Evolutionary conservation across 2,329 filamentous ascomycete species (phyloP), one percentile per base, ranked within the genome.

Genomic region (Penicillium olsonii): DNA sequence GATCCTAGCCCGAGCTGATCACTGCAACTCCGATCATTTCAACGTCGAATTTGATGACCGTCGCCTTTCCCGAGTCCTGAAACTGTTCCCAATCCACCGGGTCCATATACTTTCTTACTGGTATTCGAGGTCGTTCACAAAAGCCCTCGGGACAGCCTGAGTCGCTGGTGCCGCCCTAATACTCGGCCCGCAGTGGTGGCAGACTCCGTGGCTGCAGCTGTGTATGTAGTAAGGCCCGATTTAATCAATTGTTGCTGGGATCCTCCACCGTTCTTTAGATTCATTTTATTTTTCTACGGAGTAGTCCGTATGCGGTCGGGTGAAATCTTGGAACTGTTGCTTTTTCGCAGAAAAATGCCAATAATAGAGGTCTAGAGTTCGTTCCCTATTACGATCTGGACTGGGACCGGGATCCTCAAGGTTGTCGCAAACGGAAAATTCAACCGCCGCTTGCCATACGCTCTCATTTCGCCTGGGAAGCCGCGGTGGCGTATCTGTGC

Each of bases 231-330:
- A 17, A 40, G 37, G 37, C 35, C 47, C 47, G 45, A 45, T 35
- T 20, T 45, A 19, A 34, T 35, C 11, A 22, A 37, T 48, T 35
- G 2, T 15, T 11, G 17, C 26, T 24, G 11, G 17, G 34, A 19
- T 37, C 26, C 19, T 15, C 46, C 41, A 39, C 42, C 42, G 47
- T 39, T 40, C 35, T 45, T 39, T 20, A n/a, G n/a, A n/a, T n/a
- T n/a, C n/a, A 18, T 4, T 26, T 17, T 37, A 4, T 22, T 24
- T 22, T 20, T n/a, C 2, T 2, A 18, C 27, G 15, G n/a, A 17
- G 33, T 35, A 2, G 14, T 12, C n/a, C n/a, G n/a, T n/a, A n/a
- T n/a, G n/a, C 27, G 27, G 9, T 14, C 27, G 10, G 27, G 10
- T 14, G 27, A n/a, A n/a, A 7, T 14, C 8, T 24, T 5, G 5